Evolutionary conservation across 352 stramenopile species (phyloP), one percentile per base, ranked within the genome.

Genomic region (Globisporangium yorkense): DNA sequence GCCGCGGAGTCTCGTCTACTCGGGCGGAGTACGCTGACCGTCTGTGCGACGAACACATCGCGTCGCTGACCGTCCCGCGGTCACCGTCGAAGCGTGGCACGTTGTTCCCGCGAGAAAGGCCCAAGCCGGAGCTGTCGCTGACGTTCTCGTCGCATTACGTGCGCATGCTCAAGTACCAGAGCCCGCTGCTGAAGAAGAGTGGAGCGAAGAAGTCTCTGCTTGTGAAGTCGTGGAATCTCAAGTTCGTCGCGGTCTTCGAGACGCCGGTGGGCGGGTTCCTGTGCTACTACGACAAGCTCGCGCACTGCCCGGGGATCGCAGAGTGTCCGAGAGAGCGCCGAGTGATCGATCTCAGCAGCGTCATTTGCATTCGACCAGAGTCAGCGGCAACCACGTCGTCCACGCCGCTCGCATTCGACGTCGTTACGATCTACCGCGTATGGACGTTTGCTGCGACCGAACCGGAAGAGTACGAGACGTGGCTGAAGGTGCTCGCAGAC

Each of bases 281-380:
- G 18, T 87, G 78, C 62, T 92, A 89, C 51, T 89, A 87, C 56
- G 76, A 92, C 65, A 84, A 84, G 52, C 61, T 87, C 0, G 56
- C 70, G 3, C 81, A 89, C 45, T 88, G 76, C 48, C 80, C 81
- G 6, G 75, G 79, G 1, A 70, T 73, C 31, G 74, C 75, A 0
- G 75, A 84, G 3, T 65, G 54, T 0, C 72, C 72, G 13, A 86
- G 79, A 56, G 75, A 88, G 27, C 68, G 80, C 5, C 66, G 80
- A 2, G 66, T 87, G 39, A 86, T 92, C 51, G 82, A 92, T 43
- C 53, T 92, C 21, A 84, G 75, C 46, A 69, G 71, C 16, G 76
- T 92, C 33, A 55, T 89, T 9, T 88, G 75, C 39, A 82, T 92
- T 33, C 75, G 79, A 5, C 67, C 78, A 8, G 74, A 87, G 49